Evolutionary conservation across 2,329 filamentous ascomycete genomes (phyloP), one percentile per base, ranked within the genome.

Genomic region (Chalaropsis ovoidea): DNA sequence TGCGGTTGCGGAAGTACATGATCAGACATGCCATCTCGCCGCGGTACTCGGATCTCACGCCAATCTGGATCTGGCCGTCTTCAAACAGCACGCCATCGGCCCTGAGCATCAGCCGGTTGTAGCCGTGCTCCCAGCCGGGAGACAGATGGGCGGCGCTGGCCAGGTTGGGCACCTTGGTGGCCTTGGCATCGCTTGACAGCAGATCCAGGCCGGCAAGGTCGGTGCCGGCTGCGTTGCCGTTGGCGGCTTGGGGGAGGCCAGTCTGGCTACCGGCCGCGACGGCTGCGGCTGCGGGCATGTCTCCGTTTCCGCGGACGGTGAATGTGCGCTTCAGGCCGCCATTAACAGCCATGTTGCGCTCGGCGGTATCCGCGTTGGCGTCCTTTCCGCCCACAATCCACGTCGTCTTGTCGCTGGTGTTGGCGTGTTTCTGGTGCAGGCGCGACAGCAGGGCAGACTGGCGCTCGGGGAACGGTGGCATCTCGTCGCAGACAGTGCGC

Each of bases 361-460:
- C 92, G 65, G 86, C 82, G 56, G 85, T 80, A 72, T 95, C 90
- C 0, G 85, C 80, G 73, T 96, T 96, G 66, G 92, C 93, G 73
- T 95, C 91, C 77, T 96, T 96, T 68, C 91, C 93, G 68, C 93
- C 93, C n/a, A 97, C 89, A 31, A 96, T 87, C 94, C 94, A 99
- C 1, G 94, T 97, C 68, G 93, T 85, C 77, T 95, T 95, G 75
- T 99, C 94, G 73, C 90, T 95, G 15, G 90, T 94, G 68, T 88
- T 89, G 61, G 88, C 89, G 72, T 95, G 91, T 77, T 95, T 97
- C 76, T 96, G 91, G 76, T 99, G 93, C 62, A 99, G 81, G 67
- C 94, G 84, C 47, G 93, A 96, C 11, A 99, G 80, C 35, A 99
- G 79, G 1, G 94, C 93, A 4, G 94, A 97, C 67, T 95, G 87